Base-by-base conservation (phyloP, 306 rosid species). In the Dryas drummondii region DNA sequence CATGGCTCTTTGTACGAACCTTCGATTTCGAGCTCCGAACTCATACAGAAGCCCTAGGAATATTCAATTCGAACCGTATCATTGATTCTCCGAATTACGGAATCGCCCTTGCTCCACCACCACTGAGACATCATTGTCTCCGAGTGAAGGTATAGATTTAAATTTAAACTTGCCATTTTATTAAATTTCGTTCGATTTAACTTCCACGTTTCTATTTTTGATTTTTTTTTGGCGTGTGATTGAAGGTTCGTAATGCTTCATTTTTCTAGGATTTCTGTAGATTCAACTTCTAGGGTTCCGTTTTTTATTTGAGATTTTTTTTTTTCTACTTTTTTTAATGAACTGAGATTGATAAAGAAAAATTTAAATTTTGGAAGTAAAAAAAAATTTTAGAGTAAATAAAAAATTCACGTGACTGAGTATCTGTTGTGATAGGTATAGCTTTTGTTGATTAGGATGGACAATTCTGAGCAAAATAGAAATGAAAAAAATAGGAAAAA, bases 1-100 rank as follows among this genome's bases (percentile, higher is more conserved):
- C 93, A 80, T 88, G 90, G 93, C 79, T 83, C 79, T 83, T 88
- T 80, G 86, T 81, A 81, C 90, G 86, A 90, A 84, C 84, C 83
- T 90, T 84, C 77, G 91, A 90, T 90, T 88, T 82, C 81, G 82
- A 89, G 87, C 87, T 86, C 78, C 82, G 19, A 83, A 84, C 85
- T 84, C 87, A 70, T 55, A 79, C 78, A 71, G 51, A 51, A 78
- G 81, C 78, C 76, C 70, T 64, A 41, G 54, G 71, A 77, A 71
- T 50, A 60, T 78, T 78, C 82, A 52, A 83, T 83, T 87, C 48
- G 15, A 2, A 51, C 56, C 76, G n/a, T 59, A 40, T 37, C 26
- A 9, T 27, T 61, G 58, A 37, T 46, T 59, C 77, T 6, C 7
- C 58, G 42, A 59, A 73, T 59, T 32, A 16, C 52, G 16, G 55